These are phyloP conservation scores for Prunella vulgaris DNA, from an alignment of 257 asterid species.

Conservation along the genomic window DNA sequence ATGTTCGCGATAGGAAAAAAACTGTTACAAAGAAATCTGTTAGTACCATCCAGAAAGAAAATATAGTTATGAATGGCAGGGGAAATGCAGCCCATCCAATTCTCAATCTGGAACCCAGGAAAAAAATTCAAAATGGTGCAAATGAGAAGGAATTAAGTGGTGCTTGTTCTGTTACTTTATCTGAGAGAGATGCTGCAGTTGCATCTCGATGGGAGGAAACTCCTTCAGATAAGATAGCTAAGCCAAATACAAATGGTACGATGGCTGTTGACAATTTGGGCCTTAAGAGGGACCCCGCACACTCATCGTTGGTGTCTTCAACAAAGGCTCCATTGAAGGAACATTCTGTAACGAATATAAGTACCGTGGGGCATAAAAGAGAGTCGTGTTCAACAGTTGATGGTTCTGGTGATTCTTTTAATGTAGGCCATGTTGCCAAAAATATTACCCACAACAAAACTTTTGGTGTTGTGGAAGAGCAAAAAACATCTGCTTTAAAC, in stretches of 20 bases:
- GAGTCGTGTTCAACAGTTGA: conserved; percentile 19
- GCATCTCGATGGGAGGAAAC: conserved; percentile 21
- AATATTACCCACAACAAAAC: conserved; percentile 17
- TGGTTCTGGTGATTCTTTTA: conserved; percentile 6
- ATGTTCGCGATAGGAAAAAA: conserved; percentile 66
- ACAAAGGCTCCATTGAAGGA: conserved; percentile 25
- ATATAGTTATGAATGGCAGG: conserved; percentile 33
- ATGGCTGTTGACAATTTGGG: conserved; percentile 20
- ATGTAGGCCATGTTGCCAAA: conserved; percentile 9
- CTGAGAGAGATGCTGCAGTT: conserved; percentile 27
- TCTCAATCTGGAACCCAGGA: conserved; percentile 34
- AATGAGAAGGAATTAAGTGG: conserved; percentile 29
- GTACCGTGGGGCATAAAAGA: conserved; percentile 17
- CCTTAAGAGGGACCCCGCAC: conserved; percentile 26
- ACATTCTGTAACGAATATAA: neutral
- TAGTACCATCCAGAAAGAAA: conserved; percentile 40
- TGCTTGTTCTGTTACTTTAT: conserved; percentile 26
- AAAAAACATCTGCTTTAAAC: conserved; percentile 23
- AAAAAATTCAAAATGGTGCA: conserved; percentile 30
- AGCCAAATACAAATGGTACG: conserved; percentile 22
- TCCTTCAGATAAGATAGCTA: conserved; percentile 22
- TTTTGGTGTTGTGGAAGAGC: conserved; percentile 20
- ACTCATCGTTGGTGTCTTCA: conserved; percentile 25
- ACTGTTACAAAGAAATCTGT: conserved; percentile 40
- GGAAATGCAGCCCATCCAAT: conserved; percentile 40